Base-by-base conservation (phyloP, 371 early-diverging fungal genomes). In the Circinella umbellata region DNA sequence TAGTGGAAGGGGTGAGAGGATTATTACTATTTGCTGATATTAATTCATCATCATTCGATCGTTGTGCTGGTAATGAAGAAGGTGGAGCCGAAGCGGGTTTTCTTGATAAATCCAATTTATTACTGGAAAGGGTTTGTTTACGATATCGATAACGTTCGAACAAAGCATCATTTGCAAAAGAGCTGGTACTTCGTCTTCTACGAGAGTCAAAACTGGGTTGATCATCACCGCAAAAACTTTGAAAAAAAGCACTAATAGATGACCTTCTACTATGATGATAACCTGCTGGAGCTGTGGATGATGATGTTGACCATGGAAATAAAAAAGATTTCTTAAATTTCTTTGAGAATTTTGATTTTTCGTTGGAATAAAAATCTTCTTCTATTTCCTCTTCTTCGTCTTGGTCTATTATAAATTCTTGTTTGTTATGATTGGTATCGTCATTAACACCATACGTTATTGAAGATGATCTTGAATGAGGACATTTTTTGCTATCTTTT, bases 61-160 rank as follows among this genome's bases (percentile, higher is more conserved):
- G 42, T 42, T 42, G 42, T 42, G n/a, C 15, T 17, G 57, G 57
- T 57, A 57, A 34, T 5, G 57, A 57, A n/a, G 57, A 57, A 11
- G 57, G 57, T 7, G 57, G 57, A 9, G 57, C 57, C 1, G 57
- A 57, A 1, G 20, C 6, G 0, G 57, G 13, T 57, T 57, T 57
- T 13, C 35, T 57, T 10, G 34, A 18, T 38, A 63, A 47, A 34
- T 63, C 63, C 47, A 63, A 38, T 9, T 36, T 61, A 17, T 38
- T 61, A 17, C 38, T 61, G 14, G 61, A 37, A 20, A 47, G 20
- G 1, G 63, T 38, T 53, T 66, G 53, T 35, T 67, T 66, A 7
- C 47, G 54, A 48, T 71, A 71, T 4, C 71, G 71, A 37, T 66
- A 63, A 3, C 64, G 53, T 67, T 71, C 71, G 62, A 67, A 71